These are phyloP conservation scores for Penicillium sp. DNA, from an alignment of 2,329 filamentous ascomycete genomes.

Conservation along the genomic window DNA sequence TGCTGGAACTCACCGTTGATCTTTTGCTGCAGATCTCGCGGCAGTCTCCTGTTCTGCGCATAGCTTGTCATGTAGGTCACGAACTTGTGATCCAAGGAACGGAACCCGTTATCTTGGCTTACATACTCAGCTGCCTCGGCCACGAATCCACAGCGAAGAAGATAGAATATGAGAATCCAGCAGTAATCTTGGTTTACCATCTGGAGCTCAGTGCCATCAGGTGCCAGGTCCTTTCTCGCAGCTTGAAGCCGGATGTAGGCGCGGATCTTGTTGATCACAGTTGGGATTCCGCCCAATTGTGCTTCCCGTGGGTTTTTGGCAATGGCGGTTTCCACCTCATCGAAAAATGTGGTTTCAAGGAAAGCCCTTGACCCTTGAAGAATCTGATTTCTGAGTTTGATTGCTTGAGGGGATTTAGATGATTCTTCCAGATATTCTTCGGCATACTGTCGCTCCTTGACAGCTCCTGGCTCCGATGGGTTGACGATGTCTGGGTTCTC, in stretches of 20 bases:
- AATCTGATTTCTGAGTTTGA: constrained; percentile 72
- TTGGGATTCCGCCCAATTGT: constrained; percentile 81
- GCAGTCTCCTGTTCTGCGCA: constrained; percentile 72
- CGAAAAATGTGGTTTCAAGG: constrained; percentile 76
- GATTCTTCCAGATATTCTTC: constrained; percentile 72
- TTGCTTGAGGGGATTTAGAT: constrained; percentile 59
- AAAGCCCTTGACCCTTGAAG: constrained; percentile 73
- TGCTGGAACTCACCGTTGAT: constrained; percentile 89
- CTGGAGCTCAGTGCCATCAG: constrained; percentile 76
- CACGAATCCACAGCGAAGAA: constrained; percentile 79
- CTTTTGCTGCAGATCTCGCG: constrained; percentile 74
- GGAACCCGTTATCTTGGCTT: constrained; percentile 73
- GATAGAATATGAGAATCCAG: constrained; percentile 92
- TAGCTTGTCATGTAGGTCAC: constrained; percentile 83
- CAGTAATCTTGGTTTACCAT: constrained; percentile 76
- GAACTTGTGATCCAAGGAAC: constrained; percentile 87
- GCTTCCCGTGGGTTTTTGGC: constrained; percentile 83
- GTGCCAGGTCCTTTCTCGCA: constrained; percentile 75
- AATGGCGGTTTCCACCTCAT: constrained; percentile 71
- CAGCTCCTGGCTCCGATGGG: constrained; percentile 58
- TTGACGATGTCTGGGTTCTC: constrained; percentile 63
- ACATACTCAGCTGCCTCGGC: constrained; percentile 84
- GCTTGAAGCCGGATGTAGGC: constrained; percentile 83
- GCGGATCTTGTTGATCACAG: constrained; percentile 83
- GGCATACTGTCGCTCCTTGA: constrained; percentile 73